A percentile compares a stretch with the other conserved stretches of the same genome.
These are phyloP conservation scores for Pseudognaphalium luteoalbum DNA, from an alignment of 129 eudicot species.

Conservation along the genomic window DNA sequence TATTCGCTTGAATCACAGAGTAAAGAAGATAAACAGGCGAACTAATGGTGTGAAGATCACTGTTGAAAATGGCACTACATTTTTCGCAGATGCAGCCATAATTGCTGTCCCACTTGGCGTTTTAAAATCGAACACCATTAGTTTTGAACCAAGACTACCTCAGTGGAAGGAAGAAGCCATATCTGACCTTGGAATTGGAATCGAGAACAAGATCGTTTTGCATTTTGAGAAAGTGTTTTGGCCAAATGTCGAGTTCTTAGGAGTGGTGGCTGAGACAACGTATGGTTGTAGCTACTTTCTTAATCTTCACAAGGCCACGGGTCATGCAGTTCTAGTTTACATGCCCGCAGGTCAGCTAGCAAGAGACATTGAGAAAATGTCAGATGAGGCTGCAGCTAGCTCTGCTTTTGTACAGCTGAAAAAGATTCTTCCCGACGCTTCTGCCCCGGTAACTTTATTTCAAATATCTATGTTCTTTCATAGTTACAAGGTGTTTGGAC, in stretches of 20 bases:
- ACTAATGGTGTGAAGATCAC: slow-evolving; percentile 79
- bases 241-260: slow-evolving; percentile 98
- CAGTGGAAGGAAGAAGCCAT: slow-evolving; percentile 92
- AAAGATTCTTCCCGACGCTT: slow-evolving; percentile 83
- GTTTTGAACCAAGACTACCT: slow-evolving; percentile 91
- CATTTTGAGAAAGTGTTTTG: slow-evolving; percentile 88
- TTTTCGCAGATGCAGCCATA: slow-evolving; percentile 85
- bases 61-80: slow-evolving; percentile 68
- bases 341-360: slow-evolving; percentile 99
- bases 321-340: slow-evolving; percentile 88
- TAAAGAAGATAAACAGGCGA: slow-evolving; percentile 58
- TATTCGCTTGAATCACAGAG: slow-evolving; percentile 82
- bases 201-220: slow-evolving; percentile 83
- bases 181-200: slow-evolving; percentile 84
- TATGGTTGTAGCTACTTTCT: slow-evolving; percentile 87
- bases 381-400: slow-evolving; percentile 87
- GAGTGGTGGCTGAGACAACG: slow-evolving; percentile 91
- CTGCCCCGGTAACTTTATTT: slow-evolving; percentile 56
- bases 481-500: not conserved
- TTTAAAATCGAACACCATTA: slow-evolving; percentile 60
- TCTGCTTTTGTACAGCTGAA: slow-evolving; percentile 77
- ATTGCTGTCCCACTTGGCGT: slow-evolving; percentile 94
- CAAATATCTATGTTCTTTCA: not conserved
- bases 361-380: slow-evolving; percentile 77
- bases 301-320: slow-evolving; percentile 96